Conservation (phyloP, 2,329 filamentous ascomycete species). For the Fusarium sp. region DNA sequence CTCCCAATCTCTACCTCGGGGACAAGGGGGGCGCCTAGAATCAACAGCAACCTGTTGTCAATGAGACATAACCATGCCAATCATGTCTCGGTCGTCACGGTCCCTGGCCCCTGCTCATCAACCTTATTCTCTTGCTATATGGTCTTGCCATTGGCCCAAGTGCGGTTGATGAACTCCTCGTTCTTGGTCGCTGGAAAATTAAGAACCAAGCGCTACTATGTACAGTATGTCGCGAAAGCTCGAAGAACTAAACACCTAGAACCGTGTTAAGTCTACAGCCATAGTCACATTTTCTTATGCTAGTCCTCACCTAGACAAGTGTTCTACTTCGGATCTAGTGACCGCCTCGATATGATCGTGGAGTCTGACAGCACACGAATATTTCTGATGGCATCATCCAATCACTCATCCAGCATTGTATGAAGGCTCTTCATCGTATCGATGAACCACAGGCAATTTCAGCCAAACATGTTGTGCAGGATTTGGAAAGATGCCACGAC, state of each 20-base stretch:
- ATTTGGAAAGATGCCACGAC: background rate
- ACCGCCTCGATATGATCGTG: slow-evolving; percentile 8
- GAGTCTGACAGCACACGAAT: background rate
- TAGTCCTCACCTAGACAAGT: background rate
- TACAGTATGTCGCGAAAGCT: slow-evolving; percentile 3
- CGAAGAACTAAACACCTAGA: slow-evolving; percentile 9
- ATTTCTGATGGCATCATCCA: background rate
- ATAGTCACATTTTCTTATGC: slow-evolving; percentile 7
- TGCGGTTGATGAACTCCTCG: slow-evolving; percentile 17
- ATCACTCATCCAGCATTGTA: background rate
- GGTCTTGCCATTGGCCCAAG: slow-evolving; percentile 22
- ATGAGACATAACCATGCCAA: slow-evolving; percentile 36
- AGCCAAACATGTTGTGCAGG: background rate
- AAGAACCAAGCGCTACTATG: slow-evolving; percentile 24
- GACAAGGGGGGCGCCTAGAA: slow-evolving; percentile 28
- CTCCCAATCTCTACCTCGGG: slow-evolving; percentile 26
- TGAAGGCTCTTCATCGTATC: background rate
- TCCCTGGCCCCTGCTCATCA: slow-evolving; percentile 31
- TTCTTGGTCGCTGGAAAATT: slow-evolving; percentile 32
- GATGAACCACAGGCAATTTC: background rate
- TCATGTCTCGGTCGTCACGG: slow-evolving; percentile 22
- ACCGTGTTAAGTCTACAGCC: slow-evolving; percentile 6
- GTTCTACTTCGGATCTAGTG: slow-evolving; percentile 6
- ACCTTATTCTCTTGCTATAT: slow-evolving; percentile 30
- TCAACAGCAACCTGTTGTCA: slow-evolving; percentile 24